Conservation (phyloP, 805 yeast genomes). For the Cyberlindnera subsufficiens region DNA sequence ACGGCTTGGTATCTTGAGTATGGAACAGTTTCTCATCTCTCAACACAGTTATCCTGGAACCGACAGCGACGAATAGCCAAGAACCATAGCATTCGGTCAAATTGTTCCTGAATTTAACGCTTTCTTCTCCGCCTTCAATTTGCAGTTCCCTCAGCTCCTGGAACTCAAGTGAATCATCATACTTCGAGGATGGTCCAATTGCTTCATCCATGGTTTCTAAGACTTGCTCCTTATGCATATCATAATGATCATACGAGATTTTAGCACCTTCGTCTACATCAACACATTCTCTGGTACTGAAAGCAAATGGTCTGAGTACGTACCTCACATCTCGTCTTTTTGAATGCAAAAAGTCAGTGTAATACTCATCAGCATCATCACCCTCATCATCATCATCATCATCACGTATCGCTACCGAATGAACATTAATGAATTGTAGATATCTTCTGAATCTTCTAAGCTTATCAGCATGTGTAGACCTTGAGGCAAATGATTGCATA, state of each 20-base stretch:
- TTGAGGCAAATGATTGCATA: slow-evolving; percentile 1
- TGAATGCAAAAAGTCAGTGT: slow-evolving; percentile 13
- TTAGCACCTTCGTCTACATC: slow-evolving; percentile 6
- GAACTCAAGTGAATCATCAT: slow-evolving; percentile 14
- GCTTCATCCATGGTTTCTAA: neutral
- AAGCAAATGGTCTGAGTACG: slow-evolving; percentile 5
- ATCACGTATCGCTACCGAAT: slow-evolving; percentile 2
- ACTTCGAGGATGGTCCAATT: slow-evolving; percentile 4
- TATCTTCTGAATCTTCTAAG: slow-evolving; percentile 10
- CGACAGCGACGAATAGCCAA: slow-evolving; percentile 9
- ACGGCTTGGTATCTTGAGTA: slow-evolving; percentile 11
- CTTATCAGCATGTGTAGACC: slow-evolving; percentile 12
- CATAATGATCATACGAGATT: slow-evolving; percentile 11
- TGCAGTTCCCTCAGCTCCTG: neutral
- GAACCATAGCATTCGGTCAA: slow-evolving; percentile 12
- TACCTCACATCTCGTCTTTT: slow-evolving; percentile 5
- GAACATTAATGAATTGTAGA: slow-evolving; percentile 8
- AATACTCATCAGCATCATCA: slow-evolving; percentile 11
- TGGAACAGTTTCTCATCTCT: slow-evolving; percentile 2
- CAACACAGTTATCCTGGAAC: slow-evolving; percentile 8
- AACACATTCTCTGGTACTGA: slow-evolving; percentile 4
- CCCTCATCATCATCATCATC: slow-evolving; percentile 10
- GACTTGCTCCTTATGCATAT: slow-evolving; percentile 12
- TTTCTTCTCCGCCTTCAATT: neutral
- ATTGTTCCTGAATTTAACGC: slow-evolving; percentile 15